Evolutionary conservation across 2,329 filamentous ascomycete species (phyloP).

Genomic region (Trichothecium sympodiale): DNA sequence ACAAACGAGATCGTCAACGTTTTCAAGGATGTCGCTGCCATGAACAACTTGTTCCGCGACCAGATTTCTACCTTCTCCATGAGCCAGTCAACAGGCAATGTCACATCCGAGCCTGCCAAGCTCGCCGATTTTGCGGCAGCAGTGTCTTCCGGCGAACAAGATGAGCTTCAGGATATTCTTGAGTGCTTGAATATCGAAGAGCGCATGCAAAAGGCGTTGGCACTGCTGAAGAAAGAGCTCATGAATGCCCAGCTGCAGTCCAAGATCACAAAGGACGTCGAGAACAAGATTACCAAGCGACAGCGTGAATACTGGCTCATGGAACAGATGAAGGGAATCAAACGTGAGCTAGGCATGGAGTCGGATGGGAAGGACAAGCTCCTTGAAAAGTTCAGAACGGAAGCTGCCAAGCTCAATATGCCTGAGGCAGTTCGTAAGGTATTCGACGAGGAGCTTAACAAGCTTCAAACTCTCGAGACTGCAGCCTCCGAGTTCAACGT

Average conservation of each 20-base stretch:
- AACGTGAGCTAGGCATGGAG: slow-evolving; percentile 88
- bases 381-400: slow-evolving; percentile 94
- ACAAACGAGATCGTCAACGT: slow-evolving; percentile 98
- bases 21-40: slow-evolving; percentile 89
- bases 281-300: slow-evolving; percentile 92
- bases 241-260: slow-evolving; percentile 96
- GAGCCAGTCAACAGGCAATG: slow-evolving; percentile 87
- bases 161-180: slow-evolving; percentile 85
- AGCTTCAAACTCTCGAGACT: slow-evolving; percentile 87
- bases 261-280: slow-evolving; percentile 96
- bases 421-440: slow-evolving; percentile 93
- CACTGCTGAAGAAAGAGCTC: slow-evolving; percentile 92
- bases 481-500: slow-evolving; percentile 98
- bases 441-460: slow-evolving; percentile 96
- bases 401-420: slow-evolving; percentile 89
- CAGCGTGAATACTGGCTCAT: slow-evolving; percentile 97
- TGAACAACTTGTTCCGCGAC: slow-evolving; percentile 92
- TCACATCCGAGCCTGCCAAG: slow-evolving; percentile 89
- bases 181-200: slow-evolving; percentile 85
- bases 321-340: slow-evolving; percentile 99
- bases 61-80: slow-evolving; percentile 97
- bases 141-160: slow-evolving; percentile 85
- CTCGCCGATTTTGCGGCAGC: slow-evolving; percentile 95
- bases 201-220: slow-evolving; percentile 79
- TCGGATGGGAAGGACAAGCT: slow-evolving; percentile 97